Base-by-base conservation (phyloP, 768 basidiomycete species). In the Mycena pura region DNA sequence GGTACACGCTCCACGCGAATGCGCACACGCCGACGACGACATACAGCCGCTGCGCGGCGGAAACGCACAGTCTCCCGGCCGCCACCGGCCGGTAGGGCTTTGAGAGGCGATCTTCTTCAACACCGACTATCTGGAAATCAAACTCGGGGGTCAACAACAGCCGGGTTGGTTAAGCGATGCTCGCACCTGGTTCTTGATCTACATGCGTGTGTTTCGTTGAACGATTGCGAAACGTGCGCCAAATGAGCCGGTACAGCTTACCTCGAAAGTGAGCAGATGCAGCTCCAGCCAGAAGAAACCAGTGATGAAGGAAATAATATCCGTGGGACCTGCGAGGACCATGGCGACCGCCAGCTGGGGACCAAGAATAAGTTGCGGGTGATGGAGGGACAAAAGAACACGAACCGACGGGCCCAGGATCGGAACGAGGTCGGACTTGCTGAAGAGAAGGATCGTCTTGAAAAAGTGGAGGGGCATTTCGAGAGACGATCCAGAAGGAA, bases 221-320 rank as follows among this genome's bases (percentile, higher is more conserved):
- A 28, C 5, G 24, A 46, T 15, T 46, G 15, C 3, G 15, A 17
- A 29, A 9, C 9, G 34, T 17, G 17, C 9, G 34, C 9, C 34
- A 9, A 36, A 9, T 36, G 34, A 36, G 34, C 9, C 9, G 17
- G 34, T 36, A 36, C 9, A n/a, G n/a, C n/a, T n/a, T 46, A 63
- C 62, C 41, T 59, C 57, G 25, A 66, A 66, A 13, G 61, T 32
- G 13, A 59, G 38, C 5, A 66, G 28, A 34, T 66, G 65, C 17
- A 66, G 61, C 25, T 66, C 61, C 22, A 58, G 48, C 61, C 61
- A 66, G 4, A 64, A 6, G 31, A 59, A 49, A 6, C 50, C 65
- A 8, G 36, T 19, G 14, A 60, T 19, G 19, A 64, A 51, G 4
- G 63, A 25, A 19, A 34, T 49, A 9, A 55, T 3, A 19, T 60